Evolutionary conservation across 2,329 filamentous ascomycete genomes (phyloP).

Genomic region (Bipolaris sorokiniana): DNA sequence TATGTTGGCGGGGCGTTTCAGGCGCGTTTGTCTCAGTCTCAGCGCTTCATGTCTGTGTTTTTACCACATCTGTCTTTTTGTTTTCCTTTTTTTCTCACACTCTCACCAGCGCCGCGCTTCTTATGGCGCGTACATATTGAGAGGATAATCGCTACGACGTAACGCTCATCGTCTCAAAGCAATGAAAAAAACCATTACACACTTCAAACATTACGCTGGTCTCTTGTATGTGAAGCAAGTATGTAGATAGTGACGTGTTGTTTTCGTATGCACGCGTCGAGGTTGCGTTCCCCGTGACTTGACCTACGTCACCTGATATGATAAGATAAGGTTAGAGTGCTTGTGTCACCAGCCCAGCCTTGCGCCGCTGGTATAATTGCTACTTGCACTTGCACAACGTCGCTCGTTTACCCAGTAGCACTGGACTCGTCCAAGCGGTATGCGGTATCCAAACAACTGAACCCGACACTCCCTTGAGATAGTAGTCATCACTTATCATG

Average conservation of each 20-base stretch:
- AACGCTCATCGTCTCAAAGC: slow-evolving; percentile 9
- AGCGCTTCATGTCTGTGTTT: background rate
- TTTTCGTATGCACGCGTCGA: slow-evolving; percentile 4
- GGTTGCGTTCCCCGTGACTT: slow-evolving; percentile 1
- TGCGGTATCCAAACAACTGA: no score
- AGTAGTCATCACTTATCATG: no score
- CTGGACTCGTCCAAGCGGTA: no score
- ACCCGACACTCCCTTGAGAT: no score
- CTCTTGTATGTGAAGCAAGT: background rate
- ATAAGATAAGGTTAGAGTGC: background rate
- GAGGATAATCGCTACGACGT: slow-evolving; percentile 5
- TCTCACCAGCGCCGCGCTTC: background rate
- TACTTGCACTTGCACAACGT: no score
- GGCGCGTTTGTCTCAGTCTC: slow-evolving; percentile 12
- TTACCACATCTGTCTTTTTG: background rate
- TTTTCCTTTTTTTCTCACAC: background rate
- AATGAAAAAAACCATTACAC: slow-evolving; percentile 4
- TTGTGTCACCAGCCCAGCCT: no score
- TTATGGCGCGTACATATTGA: background rate
- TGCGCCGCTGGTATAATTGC: background rate
- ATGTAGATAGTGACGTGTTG: background rate
- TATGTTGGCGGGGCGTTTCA: slow-evolving; percentile 35
- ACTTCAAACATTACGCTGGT: background rate
- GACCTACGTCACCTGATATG: background rate
- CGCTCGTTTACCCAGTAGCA: no score